Evolutionary conservation across 192 early-diverging fungal species (phyloP), one percentile per base, ranked within the genome.

Genomic region (Lunasporangiospora selenospora): DNA sequence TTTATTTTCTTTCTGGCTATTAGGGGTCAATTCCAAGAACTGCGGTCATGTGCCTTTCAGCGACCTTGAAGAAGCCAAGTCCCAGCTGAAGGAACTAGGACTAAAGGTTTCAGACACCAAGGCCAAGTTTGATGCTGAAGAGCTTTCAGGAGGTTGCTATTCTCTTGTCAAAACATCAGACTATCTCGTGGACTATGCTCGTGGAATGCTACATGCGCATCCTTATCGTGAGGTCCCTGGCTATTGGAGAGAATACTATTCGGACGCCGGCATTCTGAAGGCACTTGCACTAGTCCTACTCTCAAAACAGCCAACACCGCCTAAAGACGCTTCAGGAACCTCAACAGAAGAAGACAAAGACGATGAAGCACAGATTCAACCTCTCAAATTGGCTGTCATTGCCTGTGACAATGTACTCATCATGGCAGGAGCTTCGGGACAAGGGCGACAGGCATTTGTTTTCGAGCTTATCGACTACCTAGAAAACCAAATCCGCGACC

Each of bases 331-430:
- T 1, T 38, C 19, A n/a, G 11, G 15, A 13, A 6, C 31, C 6
- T 23, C n/a, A 6, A 10, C 39, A 16, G 21, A 34, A 4, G 57
- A 45, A 10, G 23, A 27, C 29, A 16, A 27, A n/a, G 6, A 40
- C 12, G 34, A 45, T 11, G 13, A 38, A 4, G 45, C 34, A 21
- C 33, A 65, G 7, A 36, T 58, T 24, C 34, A 39, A 24, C 30
- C 56, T 7, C 64, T 57, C 36, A 46, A 42, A 46, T 16, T 73
- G 32, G 65, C 83, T 2, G 75, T 88, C 33, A 58, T 42, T 21
- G 44, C 54, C 18, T 70, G 87, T 12, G 88, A 90, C 32, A 77
- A 75, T 31, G 80, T 84, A 1, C 52, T 87, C 8, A 52, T 90
- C 4, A 80, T 89, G 65, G 63, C 86, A 6, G 87, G 87, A 11